Evolutionary conservation across 1,284 basidiomycete species (phyloP), one percentile per base, ranked within the genome.

Genomic region (Naganishia sp.): DNA sequence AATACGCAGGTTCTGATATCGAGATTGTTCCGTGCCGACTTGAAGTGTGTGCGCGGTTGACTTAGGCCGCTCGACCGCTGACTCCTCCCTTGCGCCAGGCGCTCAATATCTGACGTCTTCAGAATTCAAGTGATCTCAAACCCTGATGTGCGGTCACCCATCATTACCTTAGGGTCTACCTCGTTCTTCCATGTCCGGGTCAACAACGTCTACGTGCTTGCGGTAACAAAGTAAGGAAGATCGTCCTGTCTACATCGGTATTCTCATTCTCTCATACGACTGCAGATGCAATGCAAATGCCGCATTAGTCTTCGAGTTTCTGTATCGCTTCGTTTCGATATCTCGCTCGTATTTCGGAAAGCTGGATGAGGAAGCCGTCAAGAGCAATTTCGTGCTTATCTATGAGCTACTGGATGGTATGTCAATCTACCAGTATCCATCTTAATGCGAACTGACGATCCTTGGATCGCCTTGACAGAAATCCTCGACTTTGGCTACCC

Each of bases 401-500:
- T 97, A 97, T 75, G 94, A 97, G 79, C 84, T 97, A 39, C 88
- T 97, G 70, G 94, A 97, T 74, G 94, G 93, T 93, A 70, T 64
- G 85, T 69, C 9, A 46, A 65, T 45, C n/a, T n/a, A 46, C 2
- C 33, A 23, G 49, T 33, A 18, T 21, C 44, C 16, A 1, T 15
- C 21, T 36, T 53, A n/a, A 16, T 36, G 28, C 33, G 23, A 45
- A 54, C 53, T 31, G 23, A 48, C 18, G 36, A 11, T 21, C 28
- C 1, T 6, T 6, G 31, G 21, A 7, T 31, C 57, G 28, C 4
- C 1, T 39, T 28, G 15, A 1, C 77, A 96, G 94, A 99, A 81
- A 96, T 98, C 77, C 88, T 92, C 75, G 95, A 99, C 81, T 99
- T 98, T 81, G 95, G 96, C 48, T 99, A 95, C 81, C 95, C 95